Conservation (phyloP, 371 early-diverging fungal genomes). For the Mortierella sp. region DNA sequence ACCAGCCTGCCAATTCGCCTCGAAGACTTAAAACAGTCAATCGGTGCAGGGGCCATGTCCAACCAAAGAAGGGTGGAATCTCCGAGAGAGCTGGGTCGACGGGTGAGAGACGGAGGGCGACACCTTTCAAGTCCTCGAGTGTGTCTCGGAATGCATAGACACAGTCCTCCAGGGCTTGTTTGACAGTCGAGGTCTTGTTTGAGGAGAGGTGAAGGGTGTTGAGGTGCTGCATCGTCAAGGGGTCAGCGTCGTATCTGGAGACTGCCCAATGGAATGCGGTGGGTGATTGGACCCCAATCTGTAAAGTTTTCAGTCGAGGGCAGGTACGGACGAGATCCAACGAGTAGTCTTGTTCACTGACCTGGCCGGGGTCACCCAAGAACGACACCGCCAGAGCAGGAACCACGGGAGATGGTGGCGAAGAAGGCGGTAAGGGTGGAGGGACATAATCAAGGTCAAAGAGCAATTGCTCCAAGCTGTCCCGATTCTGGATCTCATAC, state of each 20-base stretch:
- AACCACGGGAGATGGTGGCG: neutral
- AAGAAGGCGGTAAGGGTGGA: neutral
- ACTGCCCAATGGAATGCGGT: conserved; percentile 60
- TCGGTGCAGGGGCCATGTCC: conserved; percentile 28
- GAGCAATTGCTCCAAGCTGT: conserved; percentile 23
- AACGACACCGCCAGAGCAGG: neutral
- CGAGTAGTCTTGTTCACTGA: neutral
- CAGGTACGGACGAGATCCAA: conserved; percentile 24
- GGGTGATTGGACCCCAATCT: conserved; percentile 58
- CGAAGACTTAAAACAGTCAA: conserved; percentile 23
- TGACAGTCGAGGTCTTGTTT: conserved; percentile 61
- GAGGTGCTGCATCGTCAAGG: conserved; percentile 57
- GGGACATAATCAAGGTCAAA: conserved; percentile 36
- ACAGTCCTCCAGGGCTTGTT: conserved; percentile 32
- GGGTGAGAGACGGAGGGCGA: conserved; percentile 32
- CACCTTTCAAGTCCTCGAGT: conserved; percentile 35
- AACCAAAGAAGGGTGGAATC: conserved; percentile 28
- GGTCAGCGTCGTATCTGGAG: conserved; percentile 50
- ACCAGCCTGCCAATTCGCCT: conserved; percentile 43
- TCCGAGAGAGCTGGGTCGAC: conserved; percentile 11
- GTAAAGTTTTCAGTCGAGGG: conserved; percentile 26
- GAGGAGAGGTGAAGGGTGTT: conserved; percentile 67
- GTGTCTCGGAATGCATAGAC: conserved; percentile 40
- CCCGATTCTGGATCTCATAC: conserved; percentile 29
- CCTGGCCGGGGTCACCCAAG: neutral